Percentiles rank a stretch among this genome's conserved stretches.
Conservation (phyloP, 2,329 filamentous ascomycete genomes). For the Sclerotinia trifoliorum region DNA sequence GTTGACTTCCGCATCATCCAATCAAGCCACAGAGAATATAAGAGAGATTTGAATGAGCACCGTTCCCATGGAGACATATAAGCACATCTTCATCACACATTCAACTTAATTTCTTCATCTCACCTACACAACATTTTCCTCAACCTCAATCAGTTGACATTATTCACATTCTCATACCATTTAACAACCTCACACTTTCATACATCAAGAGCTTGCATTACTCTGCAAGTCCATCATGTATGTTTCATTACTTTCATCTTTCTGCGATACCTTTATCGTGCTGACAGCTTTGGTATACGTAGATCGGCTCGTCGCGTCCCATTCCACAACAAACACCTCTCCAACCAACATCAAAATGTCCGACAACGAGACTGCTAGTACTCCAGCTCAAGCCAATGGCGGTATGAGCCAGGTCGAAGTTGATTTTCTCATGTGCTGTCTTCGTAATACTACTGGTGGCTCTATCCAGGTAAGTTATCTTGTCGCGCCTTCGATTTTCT, state of each 20-base stretch:
- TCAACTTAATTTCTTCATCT: background rate
- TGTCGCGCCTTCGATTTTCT: background rate
- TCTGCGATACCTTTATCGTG: background rate
- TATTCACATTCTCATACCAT: background rate
- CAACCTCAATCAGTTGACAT: background rate
- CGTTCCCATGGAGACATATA: constrained; percentile 6
- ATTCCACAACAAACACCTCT: background rate
- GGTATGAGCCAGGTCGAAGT: constrained; percentile 29
- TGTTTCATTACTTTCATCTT: constrained; percentile 1
- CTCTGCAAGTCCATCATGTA: constrained; percentile 7
- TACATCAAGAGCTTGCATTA: constrained; percentile 13
- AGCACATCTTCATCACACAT: background rate
- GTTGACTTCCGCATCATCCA: background rate
- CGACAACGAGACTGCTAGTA: background rate
- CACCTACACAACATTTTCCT: background rate
- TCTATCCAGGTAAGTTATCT: constrained; percentile 27
- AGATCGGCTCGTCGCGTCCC: background rate
- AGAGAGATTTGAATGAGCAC: background rate
- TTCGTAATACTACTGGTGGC: constrained; percentile 33
- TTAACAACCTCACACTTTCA: background rate
- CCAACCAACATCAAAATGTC: constrained; percentile 11
- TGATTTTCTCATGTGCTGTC: constrained; percentile 33
- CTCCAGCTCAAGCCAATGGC: background rate
- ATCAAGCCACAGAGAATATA: constrained; percentile 3
- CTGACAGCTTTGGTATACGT: constrained; percentile 5